Evolutionary conservation across 164 flowering plant genomes (phyloP), one percentile per base, ranked within the genome.

Genomic region (Macadamia integrifolia): DNA sequence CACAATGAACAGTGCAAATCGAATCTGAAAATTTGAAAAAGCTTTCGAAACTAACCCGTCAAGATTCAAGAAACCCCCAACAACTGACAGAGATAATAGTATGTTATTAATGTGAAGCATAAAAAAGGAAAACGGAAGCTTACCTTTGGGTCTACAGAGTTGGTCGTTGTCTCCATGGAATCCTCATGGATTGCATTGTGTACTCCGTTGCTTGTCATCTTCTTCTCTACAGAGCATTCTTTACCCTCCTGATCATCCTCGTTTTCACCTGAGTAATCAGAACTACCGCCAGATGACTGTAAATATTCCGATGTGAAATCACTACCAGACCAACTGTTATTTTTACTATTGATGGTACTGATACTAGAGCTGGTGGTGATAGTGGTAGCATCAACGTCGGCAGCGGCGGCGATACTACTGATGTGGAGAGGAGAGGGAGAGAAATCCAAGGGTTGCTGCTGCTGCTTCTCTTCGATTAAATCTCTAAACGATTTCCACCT

Each of bases 401-500:
- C 46, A 15, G 66, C 18, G 49, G 57, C 11, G 28, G 17, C 61
- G 32, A 69, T 66, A 13, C 23, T 23, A 23, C 23, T 23, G 23
- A 23, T 23, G 23, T 43, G 49, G n/a, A 67, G 40, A 15, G 69
- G 65, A 23, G 68, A 66, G 15, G 57, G 17, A 9, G 79, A 48
- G 64, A 43, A 59, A 78, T 78, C 78, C 32, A 71, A 67, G 57
- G 80, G 78, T 64, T 71, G 15, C 71, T 29, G 61, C 71, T 29
- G 61, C 72, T 72, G 65, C 50, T 46, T 46, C 50, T 76, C 80
- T 28, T 75, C 75, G 12, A 71, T 76, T 13, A 75, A 67, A 3
- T 84, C 82, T 2, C 64, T 71, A 70, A 81, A 80, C 69, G 81
- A 77, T 72, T 61, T 87, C 91, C 86, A 84, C 74, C 74, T 78